Conservation (phyloP, 2,329 filamentous ascomycete genomes). For the Paecilomyces niveus region DNA sequence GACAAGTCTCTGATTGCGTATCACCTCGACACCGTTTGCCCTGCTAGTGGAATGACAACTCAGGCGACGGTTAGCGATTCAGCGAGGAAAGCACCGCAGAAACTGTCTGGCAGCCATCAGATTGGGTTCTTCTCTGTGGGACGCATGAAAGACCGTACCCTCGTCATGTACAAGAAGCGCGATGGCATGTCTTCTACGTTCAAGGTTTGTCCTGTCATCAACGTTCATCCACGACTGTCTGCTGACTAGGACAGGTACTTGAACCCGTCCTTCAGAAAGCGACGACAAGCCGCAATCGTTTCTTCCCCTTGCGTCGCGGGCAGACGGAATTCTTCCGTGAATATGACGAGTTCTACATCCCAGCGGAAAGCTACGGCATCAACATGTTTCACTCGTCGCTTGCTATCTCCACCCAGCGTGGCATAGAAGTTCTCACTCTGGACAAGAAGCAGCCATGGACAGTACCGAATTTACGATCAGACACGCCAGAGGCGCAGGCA, state of each 20-base stretch:
- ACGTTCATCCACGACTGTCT: slow-evolving; percentile 2
- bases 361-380: slow-evolving; percentile 86
- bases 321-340: slow-evolving; percentile 94
- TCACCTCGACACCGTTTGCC: slow-evolving; percentile 76
- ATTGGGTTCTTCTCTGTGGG: slow-evolving; percentile 96
- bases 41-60: slow-evolving; percentile 38
- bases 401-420: slow-evolving; percentile 82
- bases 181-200: slow-evolving; percentile 90
- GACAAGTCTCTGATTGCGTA: slow-evolving; percentile 91
- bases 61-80: slow-evolving; percentile 59
- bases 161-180: slow-evolving; percentile 96
- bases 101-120: slow-evolving; percentile 77
- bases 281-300: slow-evolving; percentile 69
- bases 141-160: slow-evolving; percentile 89
- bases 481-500: slow-evolving; percentile 49
- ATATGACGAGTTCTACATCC: slow-evolving; percentile 98
- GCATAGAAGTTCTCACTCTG: slow-evolving; percentile 90
- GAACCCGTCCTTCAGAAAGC: slow-evolving; percentile 94
- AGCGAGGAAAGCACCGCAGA: slow-evolving; percentile 78
- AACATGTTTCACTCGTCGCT: slow-evolving; percentile 95
- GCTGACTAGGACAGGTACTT: slow-evolving; percentile 54
- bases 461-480: slow-evolving; percentile 68
- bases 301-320: slow-evolving; percentile 57
- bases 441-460: slow-evolving; percentile 96
- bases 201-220: slow-evolving; percentile 43